Evolutionary conservation across 1,284 basidiomycete species (phyloP), one percentile per base, ranked within the genome.

Genomic region (Blastosporella zonata): DNA sequence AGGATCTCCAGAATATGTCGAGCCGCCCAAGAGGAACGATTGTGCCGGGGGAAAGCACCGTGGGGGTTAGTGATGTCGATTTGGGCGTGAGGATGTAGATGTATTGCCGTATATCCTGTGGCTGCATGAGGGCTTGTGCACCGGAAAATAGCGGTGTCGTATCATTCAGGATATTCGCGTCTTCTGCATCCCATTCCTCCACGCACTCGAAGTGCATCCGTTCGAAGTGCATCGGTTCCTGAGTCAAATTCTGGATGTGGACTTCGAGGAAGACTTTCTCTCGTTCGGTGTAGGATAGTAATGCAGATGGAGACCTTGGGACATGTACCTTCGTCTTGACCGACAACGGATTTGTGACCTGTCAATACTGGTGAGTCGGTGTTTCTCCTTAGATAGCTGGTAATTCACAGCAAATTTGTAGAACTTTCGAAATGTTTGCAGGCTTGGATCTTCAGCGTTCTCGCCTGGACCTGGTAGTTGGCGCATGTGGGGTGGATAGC

Each of bases 261-360:
- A 93, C 81, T 64, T 95, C 92, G 15, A 94, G 79, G 62, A 92
- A 93, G 18, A 93, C 76, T 54, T 90, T 89, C 42, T 88, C 82
- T 35, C 89, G 76, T 57, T 89, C 83, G 2, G 60, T 42, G 2
- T 74, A 67, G 6, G 79, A 77, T 10, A 91, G 69, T 3, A 82
- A 55, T 1, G 89, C 84, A 20, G 85, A 80, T 1, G 90, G 84
- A 1, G 88, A 84, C 39, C 77, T 80, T 0, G 87, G 78, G 1
- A 72, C 63, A 61, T 94, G 87, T 0, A 93, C 89, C 65, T 93
- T 92, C 8, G 91, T 93, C 68, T 93, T 93, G 53, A 94, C 92
- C 0, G 89, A 89, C 5, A 95, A 70, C 0, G 91, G 92, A 56
- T 93, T 92, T 9, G 84, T 87, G 8, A 91, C 89, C 90, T 93